A percentile compares a stretch with the other conserved stretches of the same genome.
phyloP scores from a whole-genome alignment of 805 yeast genomes.

The Lipomyces chichibuensis region DNA sequence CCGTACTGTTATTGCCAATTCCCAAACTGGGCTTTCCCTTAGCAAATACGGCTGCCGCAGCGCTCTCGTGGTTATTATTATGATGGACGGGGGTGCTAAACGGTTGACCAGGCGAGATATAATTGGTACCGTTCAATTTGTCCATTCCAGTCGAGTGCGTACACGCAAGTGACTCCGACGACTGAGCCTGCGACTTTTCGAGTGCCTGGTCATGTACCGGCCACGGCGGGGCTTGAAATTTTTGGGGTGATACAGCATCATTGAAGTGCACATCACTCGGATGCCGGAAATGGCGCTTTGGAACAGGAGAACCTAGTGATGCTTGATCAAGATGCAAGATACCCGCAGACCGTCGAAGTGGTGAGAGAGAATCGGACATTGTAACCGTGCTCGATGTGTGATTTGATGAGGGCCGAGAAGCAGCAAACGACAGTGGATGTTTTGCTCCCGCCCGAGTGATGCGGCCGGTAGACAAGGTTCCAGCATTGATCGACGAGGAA shows the following conservation, averaged over 20 bases:
- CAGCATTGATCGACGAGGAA: conserved; percentile 3
- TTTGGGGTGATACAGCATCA: background rate
- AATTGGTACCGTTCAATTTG: background rate
- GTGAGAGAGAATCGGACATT: conserved; percentile 24
- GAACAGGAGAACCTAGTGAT: conserved; percentile 37
- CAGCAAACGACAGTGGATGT: conserved; percentile 21
- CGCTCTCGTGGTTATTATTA: background rate
- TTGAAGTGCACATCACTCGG: background rate
- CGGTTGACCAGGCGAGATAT: background rate
- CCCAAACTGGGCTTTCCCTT: conserved; percentile 11
- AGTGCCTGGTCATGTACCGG: background rate
- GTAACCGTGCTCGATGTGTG: background rate
- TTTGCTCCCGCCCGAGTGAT: conserved; percentile 29
- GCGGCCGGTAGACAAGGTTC: conserved; percentile 15
- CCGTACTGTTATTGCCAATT: conserved; percentile 9
- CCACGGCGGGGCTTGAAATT: background rate
- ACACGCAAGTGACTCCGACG: background rate
- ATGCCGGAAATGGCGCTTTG: conserved; percentile 20
- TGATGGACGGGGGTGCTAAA: background rate
- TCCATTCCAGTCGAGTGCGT: background rate
- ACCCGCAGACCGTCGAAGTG: conserved; percentile 48
- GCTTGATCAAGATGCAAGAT: conserved; percentile 49
- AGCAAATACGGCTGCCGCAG: conserved; percentile 13
- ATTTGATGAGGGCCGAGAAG: background rate
- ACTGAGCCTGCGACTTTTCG: background rate